Evolutionary conservation across 225 moss, liverwort and hornwort genomes (phyloP).

Genomic region (Anthoceros angustus): DNA sequence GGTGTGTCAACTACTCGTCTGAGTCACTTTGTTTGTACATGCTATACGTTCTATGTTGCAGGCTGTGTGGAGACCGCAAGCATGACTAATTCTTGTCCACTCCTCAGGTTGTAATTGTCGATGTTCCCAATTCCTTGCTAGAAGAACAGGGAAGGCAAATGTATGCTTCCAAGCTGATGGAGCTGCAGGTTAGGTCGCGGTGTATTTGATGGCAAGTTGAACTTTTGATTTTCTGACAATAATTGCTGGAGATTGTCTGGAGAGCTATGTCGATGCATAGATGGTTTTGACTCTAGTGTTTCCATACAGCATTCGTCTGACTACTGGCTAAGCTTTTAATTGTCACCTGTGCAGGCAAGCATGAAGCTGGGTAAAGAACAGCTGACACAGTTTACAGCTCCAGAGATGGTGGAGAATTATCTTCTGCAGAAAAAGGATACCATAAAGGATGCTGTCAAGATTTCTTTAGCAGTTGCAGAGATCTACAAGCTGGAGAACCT

Average conservation of each 20-base stretch:
- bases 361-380: constrained; percentile 89
- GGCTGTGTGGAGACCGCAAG: not conserved
- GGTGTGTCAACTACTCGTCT: constrained; percentile 18
- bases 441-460: constrained; percentile 60
- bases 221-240: not conserved
- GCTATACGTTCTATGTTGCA: not conserved
- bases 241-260: not conserved
- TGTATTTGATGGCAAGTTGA: not conserved
- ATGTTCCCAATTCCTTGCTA: constrained; percentile 79
- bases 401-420: constrained; percentile 90
- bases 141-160: constrained; percentile 99
- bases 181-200: constrained; percentile 52
- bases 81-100: not conserved
- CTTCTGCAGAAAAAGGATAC: constrained; percentile 62
- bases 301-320: not conserved
- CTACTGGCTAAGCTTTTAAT: not conserved
- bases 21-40: not conserved
- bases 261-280: too few relatives aligned
- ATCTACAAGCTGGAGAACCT: constrained; percentile 71
- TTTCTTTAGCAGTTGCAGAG: constrained; percentile 77
- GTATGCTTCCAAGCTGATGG: constrained; percentile 91
- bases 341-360: constrained; percentile 36
- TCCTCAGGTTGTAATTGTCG: constrained; percentile 41
- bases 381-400: constrained; percentile 61
- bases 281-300: too few relatives aligned